Conservation (phyloP, 495 filamentous ascomycete species). For the Sphaerosporella brunnea region DNA sequence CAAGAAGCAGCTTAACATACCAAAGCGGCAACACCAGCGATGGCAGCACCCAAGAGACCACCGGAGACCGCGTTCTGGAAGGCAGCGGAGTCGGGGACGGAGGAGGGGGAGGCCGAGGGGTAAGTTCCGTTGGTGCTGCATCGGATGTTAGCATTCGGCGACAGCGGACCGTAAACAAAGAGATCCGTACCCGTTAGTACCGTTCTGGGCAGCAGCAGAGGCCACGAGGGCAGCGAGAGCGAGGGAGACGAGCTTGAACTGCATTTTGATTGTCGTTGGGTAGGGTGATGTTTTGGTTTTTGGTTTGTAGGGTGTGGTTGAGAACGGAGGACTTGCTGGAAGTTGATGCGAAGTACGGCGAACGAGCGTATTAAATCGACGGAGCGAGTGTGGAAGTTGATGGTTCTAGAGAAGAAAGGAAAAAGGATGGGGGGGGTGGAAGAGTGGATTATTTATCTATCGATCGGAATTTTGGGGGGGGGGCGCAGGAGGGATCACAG, state of each 20-base stretch:
- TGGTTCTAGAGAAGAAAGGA: constrained; percentile 3
- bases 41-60: constrained; percentile 21
- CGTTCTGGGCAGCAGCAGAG: constrained; percentile 20
- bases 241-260: constrained; percentile 23
- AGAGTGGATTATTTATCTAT: too few relatives aligned
- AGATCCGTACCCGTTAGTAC: constrained; percentile 12
- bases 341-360: constrained; percentile 1
- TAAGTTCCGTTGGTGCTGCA: constrained; percentile 9
- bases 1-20: too few relatives aligned
- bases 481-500: too few relatives aligned
- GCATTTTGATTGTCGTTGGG: constrained; percentile 20
- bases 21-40: constrained; percentile 25
- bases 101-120: constrained; percentile 2
- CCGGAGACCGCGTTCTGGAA: constrained; percentile 24
- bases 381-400: constrained; percentile 5
- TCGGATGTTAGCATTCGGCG: background rate
- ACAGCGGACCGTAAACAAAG: background rate
- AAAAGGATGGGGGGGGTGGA: too few relatives aligned
- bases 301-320: too few relatives aligned
- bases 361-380: constrained; percentile 5
- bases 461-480: too few relatives aligned
- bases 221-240: constrained; percentile 23
- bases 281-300: constrained; percentile 7
- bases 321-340: background rate
- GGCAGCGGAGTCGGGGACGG: constrained; percentile 10